A percentile compares a stretch with the other conserved stretches of the same genome.
phyloP scores from a whole-genome alignment of 768 basidiomycete genomes.

The Rhodotorula taiwanensis region DNA sequence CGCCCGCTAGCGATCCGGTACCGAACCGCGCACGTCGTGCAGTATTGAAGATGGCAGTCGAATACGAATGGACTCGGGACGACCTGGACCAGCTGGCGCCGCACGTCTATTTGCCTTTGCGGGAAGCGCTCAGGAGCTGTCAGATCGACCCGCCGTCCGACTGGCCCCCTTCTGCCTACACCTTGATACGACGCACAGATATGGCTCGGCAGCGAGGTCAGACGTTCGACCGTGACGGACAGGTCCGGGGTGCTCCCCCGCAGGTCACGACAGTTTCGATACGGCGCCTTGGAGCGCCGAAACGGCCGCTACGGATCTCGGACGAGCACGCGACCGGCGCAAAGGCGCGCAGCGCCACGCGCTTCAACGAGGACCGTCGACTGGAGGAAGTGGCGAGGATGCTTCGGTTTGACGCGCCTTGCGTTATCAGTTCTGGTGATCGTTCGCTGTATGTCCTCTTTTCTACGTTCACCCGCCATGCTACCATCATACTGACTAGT shows the following conservation, averaged over 20 bases:
- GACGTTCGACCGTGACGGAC: no score
- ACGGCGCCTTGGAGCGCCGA: no score
- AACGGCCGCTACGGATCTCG: no score
- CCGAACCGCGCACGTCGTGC: neutral
- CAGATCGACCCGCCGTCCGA: conserved; percentile 67
- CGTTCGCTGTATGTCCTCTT: conserved; percentile 57
- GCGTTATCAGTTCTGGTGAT: conserved; percentile 63
- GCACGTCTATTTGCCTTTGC: conserved; percentile 54
- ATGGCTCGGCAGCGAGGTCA: conserved; percentile 50
- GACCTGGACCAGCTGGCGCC: conserved; percentile 40
- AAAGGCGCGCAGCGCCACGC: conserved; percentile 39
- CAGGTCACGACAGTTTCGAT: no score
- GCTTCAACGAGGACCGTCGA: conserved; percentile 83
- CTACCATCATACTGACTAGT: no score
- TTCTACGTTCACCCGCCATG: neutral
- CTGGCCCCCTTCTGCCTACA: conserved; percentile 66
- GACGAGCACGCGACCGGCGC: no score
- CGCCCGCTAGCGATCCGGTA: neutral
- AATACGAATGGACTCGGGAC: conserved; percentile 3
- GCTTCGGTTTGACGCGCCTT: conserved; percentile 69
- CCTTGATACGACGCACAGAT: conserved; percentile 66
- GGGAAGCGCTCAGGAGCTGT: conserved; percentile 77
- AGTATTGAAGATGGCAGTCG: conserved; percentile 31
- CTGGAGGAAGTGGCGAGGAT: conserved; percentile 86
- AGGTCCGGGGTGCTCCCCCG: no score